Percentiles rank a stretch among this genome's conserved stretches.
Conservation (phyloP, 306 rosid species). For the Biancaea sappan region DNA sequence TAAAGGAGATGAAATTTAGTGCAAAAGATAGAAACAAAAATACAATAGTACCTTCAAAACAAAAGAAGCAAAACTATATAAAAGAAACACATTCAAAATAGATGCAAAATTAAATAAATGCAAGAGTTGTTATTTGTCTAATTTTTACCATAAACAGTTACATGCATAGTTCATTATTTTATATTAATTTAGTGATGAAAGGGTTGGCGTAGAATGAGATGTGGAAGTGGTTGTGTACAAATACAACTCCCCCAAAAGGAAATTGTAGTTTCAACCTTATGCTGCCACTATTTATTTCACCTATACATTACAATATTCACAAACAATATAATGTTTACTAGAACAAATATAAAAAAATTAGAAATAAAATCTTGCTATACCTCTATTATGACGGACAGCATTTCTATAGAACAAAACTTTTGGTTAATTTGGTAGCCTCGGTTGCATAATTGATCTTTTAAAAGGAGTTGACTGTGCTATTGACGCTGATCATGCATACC, state of each 20-base stretch:
- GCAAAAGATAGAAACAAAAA: background rate
- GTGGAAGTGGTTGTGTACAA: background rate
- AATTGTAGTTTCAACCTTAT: constrained; percentile 28
- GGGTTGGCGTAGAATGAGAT: background rate
- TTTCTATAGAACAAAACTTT: constrained; percentile 41
- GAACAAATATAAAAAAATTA: constrained; percentile 32
- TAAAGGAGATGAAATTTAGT: background rate
- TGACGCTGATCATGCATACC: constrained; percentile 23
- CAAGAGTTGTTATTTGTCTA: background rate
- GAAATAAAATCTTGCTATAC: constrained; percentile 32
- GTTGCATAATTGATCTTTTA: constrained; percentile 34
- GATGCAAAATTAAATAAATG: background rate
- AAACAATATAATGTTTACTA: constrained; percentile 38
- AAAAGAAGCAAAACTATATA: background rate
- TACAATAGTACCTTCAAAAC: background rate
- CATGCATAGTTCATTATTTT: background rate
- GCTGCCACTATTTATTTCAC: constrained; percentile 37
- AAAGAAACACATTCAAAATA: background rate
- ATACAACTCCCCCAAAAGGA: background rate
- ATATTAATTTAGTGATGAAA: background rate
- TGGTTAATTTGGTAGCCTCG: constrained; percentile 22
- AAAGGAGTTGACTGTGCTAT: constrained; percentile 31
- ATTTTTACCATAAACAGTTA: background rate
- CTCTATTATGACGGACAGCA: constrained; percentile 37
- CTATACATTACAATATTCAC: constrained; percentile 46